Percentiles rank a stretch among this genome's conserved stretches.
These are phyloP conservation scores for Debaryomycetaceae sp. DNA, from an alignment of 1,139 yeast species.

Conservation along the genomic window DNA sequence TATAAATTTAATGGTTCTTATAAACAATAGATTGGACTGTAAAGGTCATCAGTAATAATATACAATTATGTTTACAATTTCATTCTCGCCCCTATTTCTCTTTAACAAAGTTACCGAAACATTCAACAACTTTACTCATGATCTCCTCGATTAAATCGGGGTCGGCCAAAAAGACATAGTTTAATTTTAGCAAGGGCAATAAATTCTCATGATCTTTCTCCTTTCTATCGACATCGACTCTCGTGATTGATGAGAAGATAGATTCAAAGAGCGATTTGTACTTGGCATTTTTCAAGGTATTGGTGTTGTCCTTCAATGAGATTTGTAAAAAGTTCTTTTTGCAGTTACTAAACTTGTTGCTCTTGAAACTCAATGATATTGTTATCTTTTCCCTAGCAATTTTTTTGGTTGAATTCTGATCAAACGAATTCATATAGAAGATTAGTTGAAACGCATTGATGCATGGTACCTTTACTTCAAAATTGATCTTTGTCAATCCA, in stretches of 20 bases:
- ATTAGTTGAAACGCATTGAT: conserved; percentile 34
- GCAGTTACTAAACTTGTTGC: conserved; percentile 28
- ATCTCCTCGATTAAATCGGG: conserved; percentile 15
- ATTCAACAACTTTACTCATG: conserved; percentile 21
- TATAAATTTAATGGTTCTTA: not conserved
- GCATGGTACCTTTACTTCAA: conserved; percentile 31
- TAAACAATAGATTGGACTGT: not conserved
- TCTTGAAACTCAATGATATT: conserved; percentile 28
- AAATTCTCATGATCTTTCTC: conserved; percentile 4
- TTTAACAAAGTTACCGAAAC: conserved; percentile 12
- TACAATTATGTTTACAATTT: not conserved
- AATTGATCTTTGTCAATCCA: conserved; percentile 29
- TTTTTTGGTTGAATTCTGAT: conserved; percentile 27
- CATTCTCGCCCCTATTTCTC: not conserved
- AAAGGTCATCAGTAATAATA: not conserved
- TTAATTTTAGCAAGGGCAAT: conserved; percentile 16
- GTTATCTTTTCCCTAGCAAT: conserved; percentile 34
- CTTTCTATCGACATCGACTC: conserved; percentile 16
- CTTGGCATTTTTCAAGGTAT: conserved; percentile 32
- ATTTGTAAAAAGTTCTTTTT: conserved; percentile 23
- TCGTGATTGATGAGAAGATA: conserved; percentile 34
- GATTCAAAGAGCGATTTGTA: conserved; percentile 39
- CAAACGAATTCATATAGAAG: conserved; percentile 28
- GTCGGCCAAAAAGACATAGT: conserved; percentile 39
- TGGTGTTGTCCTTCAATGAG: conserved; percentile 36